Evolutionary conservation across 345 rosid genomes (phyloP), one percentile per base, ranked within the genome.

Genomic region (Sapria himalayana): DNA sequence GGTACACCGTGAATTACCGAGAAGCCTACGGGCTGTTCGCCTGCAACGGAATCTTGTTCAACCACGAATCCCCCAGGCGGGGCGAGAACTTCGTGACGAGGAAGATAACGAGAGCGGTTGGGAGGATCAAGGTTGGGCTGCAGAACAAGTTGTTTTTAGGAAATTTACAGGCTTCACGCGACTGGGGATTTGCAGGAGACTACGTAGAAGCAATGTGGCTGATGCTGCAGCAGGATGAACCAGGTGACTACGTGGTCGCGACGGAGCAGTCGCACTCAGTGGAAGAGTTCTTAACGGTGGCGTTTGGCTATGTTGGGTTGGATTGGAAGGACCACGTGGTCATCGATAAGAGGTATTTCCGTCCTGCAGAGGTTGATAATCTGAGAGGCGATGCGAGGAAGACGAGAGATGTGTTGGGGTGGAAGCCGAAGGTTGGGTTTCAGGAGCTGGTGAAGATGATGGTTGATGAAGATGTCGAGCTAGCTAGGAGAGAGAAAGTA

Each of bases 191-290:
- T 23, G 97, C 94, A 0, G 93, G 94, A 33, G 94, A 86, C 37
- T 86, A 86, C 19, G 94, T 81, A 22, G 93, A 86, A 61, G 97
- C 97, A n/a, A 81, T 86, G 97, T 86, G 94, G 94, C 20, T 86
- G 80, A 86, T 86, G 97, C 43, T 86, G 51, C 97, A 86, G 64
- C 92, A 81, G 34, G 94, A 78, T 59, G 72, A 76, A 63, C 74
- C 94, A 0, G 92, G 78, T 10, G 97, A 86, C 50, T 86, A 81
- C 41, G 97, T 86, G 37, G 94, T 81, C 9, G 97, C 94, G 1
- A 86, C 94, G 4, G 94, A 81, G 78, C 89, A 81, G 22, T 67
- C 91, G 9, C 97, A 81, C 29, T 67, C 89, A 2, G 94, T 81
- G 44, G 76, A 86, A 63, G 93, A 86, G 61, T 86, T 86, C 57